Conservation (phyloP, 345 rosid species). For the Citrus australasica region DNA sequence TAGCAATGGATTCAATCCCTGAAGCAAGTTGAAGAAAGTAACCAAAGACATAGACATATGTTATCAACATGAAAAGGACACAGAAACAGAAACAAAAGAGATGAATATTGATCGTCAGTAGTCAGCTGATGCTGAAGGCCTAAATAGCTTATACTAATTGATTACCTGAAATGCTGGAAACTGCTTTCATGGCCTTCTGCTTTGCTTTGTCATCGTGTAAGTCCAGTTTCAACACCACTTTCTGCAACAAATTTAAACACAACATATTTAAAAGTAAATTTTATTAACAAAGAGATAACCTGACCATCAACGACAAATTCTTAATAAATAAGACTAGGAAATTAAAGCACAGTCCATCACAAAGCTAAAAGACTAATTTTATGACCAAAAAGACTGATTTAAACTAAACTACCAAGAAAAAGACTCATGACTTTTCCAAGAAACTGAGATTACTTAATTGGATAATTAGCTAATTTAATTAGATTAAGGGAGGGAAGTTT, state of each 20-base stretch:
- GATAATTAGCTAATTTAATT: neutral
- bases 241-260: conserved; percentile 33
- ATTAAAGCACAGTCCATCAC: too few species aligned
- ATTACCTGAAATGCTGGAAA: conserved; percentile 47
- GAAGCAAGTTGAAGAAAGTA: neutral
- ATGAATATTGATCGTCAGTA: too few species aligned
- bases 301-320: neutral
- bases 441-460: neutral
- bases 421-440: neutral
- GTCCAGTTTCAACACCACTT: conserved; percentile 53
- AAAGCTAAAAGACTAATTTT: neutral
- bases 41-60: too few species aligned
- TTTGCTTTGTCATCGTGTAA: conserved; percentile 47
- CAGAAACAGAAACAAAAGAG: too few species aligned
- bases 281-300: neutral
- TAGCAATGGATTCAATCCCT: conserved; percentile 53
- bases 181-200: conserved; percentile 50
- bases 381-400: neutral
- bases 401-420: neutral
- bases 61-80: too few species aligned
- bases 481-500: conserved; percentile 14
- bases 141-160: too few species aligned
- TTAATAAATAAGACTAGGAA: too few species aligned
- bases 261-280: too few species aligned
- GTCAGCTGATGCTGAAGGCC: too few species aligned